Evolutionary conservation across 176 grass and related monocot genomes (phyloP).

Genomic region (Oryza longistaminata): DNA sequence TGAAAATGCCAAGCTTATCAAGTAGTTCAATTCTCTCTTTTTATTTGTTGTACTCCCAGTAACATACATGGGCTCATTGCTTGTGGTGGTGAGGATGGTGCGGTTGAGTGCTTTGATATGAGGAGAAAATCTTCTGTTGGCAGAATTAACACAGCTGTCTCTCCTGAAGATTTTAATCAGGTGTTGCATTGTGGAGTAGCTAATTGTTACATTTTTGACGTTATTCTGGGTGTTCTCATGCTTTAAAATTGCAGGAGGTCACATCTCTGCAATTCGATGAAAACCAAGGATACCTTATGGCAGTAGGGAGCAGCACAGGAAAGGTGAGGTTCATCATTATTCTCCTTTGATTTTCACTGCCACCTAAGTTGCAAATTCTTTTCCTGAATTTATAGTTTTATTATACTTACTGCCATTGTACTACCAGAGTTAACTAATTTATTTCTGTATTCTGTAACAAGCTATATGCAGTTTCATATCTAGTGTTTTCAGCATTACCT

Average conservation of each 20-base stretch:
- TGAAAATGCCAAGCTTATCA: conserved; percentile 19
- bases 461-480: neutral
- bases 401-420: neutral
- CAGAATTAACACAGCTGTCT: conserved; percentile 67
- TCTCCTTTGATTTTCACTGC: neutral
- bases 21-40: conserved; percentile 3
- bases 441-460: conserved; percentile 24
- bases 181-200: conserved; percentile 42
- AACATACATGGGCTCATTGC: conserved; percentile 81
- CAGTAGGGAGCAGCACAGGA: conserved; percentile 79
- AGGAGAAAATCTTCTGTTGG: conserved; percentile 82
- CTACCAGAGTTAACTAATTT: neutral
- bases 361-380: neutral
- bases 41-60: conserved; percentile 44
- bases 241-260: conserved; percentile 69
- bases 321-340: conserved; percentile 57
- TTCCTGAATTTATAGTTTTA: neutral
- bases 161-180: conserved; percentile 70
- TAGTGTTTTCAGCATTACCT: neutral
- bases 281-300: conserved; percentile 84
- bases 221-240: conserved; percentile 23
- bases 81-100: conserved; percentile 92
- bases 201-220: conserved; percentile 12
- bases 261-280: conserved; percentile 87
- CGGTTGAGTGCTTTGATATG: conserved; percentile 96